Base-by-base conservation (phyloP, 2,329 filamentous ascomycete genomes). In the Diplodia mutila region DNA sequence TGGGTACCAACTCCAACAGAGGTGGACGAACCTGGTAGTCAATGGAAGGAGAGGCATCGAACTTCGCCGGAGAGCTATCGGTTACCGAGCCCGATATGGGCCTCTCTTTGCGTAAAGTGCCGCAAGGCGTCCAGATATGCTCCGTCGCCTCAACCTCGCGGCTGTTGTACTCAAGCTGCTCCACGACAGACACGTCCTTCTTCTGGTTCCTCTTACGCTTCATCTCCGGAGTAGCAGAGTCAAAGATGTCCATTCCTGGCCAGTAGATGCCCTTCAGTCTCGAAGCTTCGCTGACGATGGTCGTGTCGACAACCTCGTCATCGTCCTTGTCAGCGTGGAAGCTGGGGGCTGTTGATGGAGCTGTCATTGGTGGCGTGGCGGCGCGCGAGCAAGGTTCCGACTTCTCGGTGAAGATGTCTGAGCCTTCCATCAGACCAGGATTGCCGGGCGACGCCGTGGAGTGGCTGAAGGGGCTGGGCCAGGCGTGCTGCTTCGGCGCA, bases 221-320 rank as follows among this genome's bases (percentile, higher is more conserved):
- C 84, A 91, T 90, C 69, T 90, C 87, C 18, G 88, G 85, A 4
- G 89, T 91, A 4, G 91, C 91, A 65, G 91, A 88, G 77, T 94
- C 91, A 75, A 94, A 93, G n/a, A 92, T 84, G 65, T 87, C 86
- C 91, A 94, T 94, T 21, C 91, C 91, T 2, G 90, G 89, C 84
- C 89, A 93, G 55, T 87, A 82, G n/a, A 89, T 81, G 2, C 91
- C 91, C 76, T 94, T 94, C 65, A 93, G 83, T 73, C 83, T 86
- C 68, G 77, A 82, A 61, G 73, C 75, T 66, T 81, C 79, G 51
- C 75, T 79, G 51, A 79, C 61, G 16, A 39, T 46, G 5, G 54
- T 65, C 2, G 37, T 18, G n/a, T 66, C 64, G 18, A 25, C n/a
- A 23, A 34, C 18, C 4, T 55, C 52, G 6, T 39, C 52, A 11